Base-by-base conservation (phyloP, 192 early-diverging fungal genomes). In the Umbelopsis vinacea region DNA sequence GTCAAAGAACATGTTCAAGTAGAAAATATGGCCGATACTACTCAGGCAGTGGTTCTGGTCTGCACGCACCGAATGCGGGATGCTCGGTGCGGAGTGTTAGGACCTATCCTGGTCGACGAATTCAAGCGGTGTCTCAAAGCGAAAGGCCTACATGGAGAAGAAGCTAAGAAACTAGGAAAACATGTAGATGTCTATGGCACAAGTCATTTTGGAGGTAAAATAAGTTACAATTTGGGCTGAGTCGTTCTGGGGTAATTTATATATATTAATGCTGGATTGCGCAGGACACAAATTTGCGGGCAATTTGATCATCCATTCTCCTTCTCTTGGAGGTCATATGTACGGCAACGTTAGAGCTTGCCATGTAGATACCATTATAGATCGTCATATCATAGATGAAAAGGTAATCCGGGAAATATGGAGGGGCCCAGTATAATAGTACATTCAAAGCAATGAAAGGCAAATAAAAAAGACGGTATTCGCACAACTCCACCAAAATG, bases 221-320 rank as follows among this genome's bases (percentile, higher is more conserved):
- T 0, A 52, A 15, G 43, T 6, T n/a, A 40, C 69, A 46, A 17
- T n/a, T 24, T 19, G 14, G 40, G 21, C 8, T 23, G 37, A 37
- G 11, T 55, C 33, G 6, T 70, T 69, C 80, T 50, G 15, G n/a
- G n/a, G 29, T 29, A 29, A 29, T 29, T 29, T 29, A 55, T 71
- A 68, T 55, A 54, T 80, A 46, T 69, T 80, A 54, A 66, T 71
- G 29, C 29, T 75, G 69, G 12, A 38, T 57, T 71, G 45, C 69
- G 46, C 73, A 81, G 89, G 89, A 6, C 89, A 91, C 76, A 90
- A 88, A 76, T 91, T 84, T 83, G 88, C 90, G 46, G 90, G 90
- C 22, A 90, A 90, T 74, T 60, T 91, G 33, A 88, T 91, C 48
- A 79, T 82, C 26, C 77, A 78, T 70, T 69, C 68, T 54, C 55